Base-by-base conservation (phyloP, 2,329 filamentous ascomycete genomes). In the Harringtonia aguacate region DNA sequence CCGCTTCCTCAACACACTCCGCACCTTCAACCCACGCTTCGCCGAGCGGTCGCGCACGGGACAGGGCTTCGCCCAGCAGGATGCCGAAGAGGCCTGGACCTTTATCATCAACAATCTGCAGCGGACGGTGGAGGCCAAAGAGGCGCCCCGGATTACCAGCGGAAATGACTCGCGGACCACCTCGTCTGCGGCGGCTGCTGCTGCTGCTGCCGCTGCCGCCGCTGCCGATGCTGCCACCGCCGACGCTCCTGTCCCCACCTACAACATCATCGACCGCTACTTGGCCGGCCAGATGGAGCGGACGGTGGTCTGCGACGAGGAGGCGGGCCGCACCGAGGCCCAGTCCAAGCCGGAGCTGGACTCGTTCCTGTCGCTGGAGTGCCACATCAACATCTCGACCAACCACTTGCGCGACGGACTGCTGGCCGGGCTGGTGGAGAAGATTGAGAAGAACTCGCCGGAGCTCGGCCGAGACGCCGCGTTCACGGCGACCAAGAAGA, bases 1-100 rank as follows among this genome's bases (percentile, higher is more conserved):
- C 45, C 76, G 79, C 59, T 97, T 98, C 56, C 71, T 98, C 47
- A 81, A 79, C 54, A 77, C 87, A 4, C 73, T 98, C 15, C 82
- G 90, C 48, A 72, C 71, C 24, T 74, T 80, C 1, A 95, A 86
- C 58, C 92, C 92, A 10, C 92, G 97, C 59, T 98, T 98, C 59
- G 88, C 87, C 12, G 88, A 98, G 65, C 83, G 79, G 56, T 79
- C 87, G 44, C 89, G 86, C 60, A 81, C 82, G 28, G 85, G 86
- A 20, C 73, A 82, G 46, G 88, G 86, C 8, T 97, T 83, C 58
- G 89, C 92, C n/a, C 92, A 98, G 64, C 92, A 98, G 65, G 92
- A 98, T 67, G 92, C 92, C 1, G 92, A 98, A 63, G 92, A 98
- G 63, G 92, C 90, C 38, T 98, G 90, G 88, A 92, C 90, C 18